Percentiles rank a stretch among this genome's conserved stretches.
phyloP scores from a whole-genome alignment of 2,329 filamentous ascomycete species.

The Hypocreales sp. region DNA sequence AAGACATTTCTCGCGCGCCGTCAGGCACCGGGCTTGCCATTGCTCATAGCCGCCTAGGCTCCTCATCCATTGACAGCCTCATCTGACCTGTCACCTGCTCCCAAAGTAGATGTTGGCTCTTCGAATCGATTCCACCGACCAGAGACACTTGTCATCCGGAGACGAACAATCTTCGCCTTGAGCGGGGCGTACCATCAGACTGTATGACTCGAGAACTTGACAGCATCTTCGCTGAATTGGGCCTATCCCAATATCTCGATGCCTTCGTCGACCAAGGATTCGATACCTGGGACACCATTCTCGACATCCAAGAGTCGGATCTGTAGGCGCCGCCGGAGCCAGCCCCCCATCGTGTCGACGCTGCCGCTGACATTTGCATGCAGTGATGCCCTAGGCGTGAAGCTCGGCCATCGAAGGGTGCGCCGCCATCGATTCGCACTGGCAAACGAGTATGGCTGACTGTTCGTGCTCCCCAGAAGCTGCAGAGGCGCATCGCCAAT shows the following conservation, averaged over 20 bases:
- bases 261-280: conserved; percentile 66
- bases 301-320: conserved; percentile 74
- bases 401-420: conserved; percentile 69
- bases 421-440: no score
- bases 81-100: background rate
- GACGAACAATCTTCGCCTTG: no score
- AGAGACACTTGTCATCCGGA: no score
- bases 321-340: conserved; percentile 44
- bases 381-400: conserved; percentile 60
- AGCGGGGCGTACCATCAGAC: conserved; percentile 7
- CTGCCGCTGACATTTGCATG: conserved; percentile 8
- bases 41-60: no score
- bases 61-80: background rate
- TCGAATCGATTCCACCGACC: background rate
- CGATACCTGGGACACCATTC: conserved; percentile 69
- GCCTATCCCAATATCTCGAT: conserved; percentile 62
- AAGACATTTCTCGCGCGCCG: no score
- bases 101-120: conserved; percentile 6
- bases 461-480: conserved; percentile 38
- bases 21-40: no score
- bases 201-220: conserved; percentile 43
- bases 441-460: no score
- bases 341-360: background rate
- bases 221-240: conserved; percentile 56
- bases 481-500: conserved; percentile 72